These are phyloP conservation scores for Angophora floribunda DNA, from an alignment of 345 rosid species.

Conservation along the genomic window DNA sequence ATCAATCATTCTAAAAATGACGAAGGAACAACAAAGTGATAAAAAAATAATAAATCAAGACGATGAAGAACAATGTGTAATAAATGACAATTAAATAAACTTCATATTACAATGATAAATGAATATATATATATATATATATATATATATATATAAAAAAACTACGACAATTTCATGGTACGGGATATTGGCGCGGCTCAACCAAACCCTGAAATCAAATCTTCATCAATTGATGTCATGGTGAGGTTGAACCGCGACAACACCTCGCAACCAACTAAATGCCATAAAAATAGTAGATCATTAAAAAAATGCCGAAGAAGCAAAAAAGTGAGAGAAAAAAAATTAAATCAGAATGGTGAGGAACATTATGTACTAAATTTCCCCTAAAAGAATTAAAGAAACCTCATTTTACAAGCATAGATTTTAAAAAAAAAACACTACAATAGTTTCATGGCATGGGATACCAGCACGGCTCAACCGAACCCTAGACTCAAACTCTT, in stretches of 20 bases:
- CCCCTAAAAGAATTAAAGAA: background rate
- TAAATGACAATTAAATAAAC: background rate
- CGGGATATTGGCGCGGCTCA: fast-evolving
- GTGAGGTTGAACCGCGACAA: background rate
- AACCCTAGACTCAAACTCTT: background rate
- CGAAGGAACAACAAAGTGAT: background rate
- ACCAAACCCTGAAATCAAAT: background rate
- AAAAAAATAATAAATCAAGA: background rate
- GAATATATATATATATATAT: too few species aligned
- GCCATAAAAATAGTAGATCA: background rate
- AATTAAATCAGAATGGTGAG: background rate
- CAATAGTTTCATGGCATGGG: fast-evolving
- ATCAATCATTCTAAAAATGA: background rate
- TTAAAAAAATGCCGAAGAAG: background rate
- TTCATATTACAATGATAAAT: background rate
- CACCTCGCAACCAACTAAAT: background rate
- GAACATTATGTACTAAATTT: background rate
- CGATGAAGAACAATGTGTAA: background rate
- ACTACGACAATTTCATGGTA: background rate
- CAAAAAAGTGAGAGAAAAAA: background rate
- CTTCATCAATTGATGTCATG: background rate
- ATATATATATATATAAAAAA: too few species aligned
- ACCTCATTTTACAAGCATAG: background rate
- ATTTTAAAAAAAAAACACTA: background rate
- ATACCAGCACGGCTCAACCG: background rate